Percentiles rank a stretch among this genome's conserved stretches.
Evolutionary conservation across 345 rosid genomes (phyloP).

Genomic region (Populus euphratica): DNA sequence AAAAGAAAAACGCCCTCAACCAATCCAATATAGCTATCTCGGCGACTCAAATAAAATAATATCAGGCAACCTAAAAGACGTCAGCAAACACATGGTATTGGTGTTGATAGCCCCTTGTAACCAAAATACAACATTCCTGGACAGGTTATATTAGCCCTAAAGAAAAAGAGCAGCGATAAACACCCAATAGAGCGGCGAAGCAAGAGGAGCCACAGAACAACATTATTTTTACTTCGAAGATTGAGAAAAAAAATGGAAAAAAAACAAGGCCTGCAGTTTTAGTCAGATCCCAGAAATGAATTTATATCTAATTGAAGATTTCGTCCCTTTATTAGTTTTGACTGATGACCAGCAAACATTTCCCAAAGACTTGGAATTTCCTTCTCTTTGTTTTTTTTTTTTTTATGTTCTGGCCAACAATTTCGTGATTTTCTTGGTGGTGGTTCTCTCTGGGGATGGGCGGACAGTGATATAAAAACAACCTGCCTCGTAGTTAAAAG

Average conservation of each 20-base stretch:
- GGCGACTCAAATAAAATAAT: neutral
- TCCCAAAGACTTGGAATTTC: slow-evolving; percentile 14
- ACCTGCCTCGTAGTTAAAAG: neutral
- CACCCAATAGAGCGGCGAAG: slow-evolving; percentile 11
- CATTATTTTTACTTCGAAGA: neutral
- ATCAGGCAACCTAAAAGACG: neutral
- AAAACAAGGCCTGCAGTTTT: neutral
- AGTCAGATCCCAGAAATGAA: slow-evolving; percentile 27
- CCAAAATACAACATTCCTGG: too few species aligned
- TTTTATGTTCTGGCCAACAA: neutral
- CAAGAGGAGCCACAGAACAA: neutral
- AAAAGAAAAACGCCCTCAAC: neutral
- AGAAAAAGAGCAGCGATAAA: neutral
- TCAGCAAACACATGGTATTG: slow-evolving; percentile 4
- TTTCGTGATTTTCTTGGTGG: neutral
- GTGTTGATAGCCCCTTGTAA: neutral
- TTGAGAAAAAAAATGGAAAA: neutral
- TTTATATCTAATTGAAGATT: slow-evolving; percentile 22
- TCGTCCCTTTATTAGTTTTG: slow-evolving; percentile 37
- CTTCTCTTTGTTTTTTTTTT: neutral
- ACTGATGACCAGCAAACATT: slow-evolving; percentile 13
- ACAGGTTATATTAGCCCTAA: neutral
- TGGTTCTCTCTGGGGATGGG: neutral
- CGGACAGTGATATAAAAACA: neutral
- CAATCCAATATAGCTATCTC: neutral